phyloP scores from a whole-genome alignment of 129 eudicot genomes.

The Deinandra increscens region DNA sequence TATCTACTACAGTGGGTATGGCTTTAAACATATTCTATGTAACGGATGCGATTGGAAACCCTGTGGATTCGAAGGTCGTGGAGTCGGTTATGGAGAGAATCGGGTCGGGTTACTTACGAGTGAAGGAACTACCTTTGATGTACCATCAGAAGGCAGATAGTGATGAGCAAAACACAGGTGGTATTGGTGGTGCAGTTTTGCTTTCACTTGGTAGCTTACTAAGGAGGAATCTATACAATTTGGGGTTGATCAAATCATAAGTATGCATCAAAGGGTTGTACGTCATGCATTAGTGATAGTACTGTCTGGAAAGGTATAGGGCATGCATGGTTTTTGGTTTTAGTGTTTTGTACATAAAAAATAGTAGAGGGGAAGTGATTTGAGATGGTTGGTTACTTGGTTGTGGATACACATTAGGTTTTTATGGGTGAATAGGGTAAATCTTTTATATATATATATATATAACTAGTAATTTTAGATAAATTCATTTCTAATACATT shows the following conservation, averaged over 20 bases:
- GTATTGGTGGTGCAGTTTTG: conserved; percentile 62
- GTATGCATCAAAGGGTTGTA: conserved; percentile 10
- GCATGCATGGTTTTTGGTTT: conserved; percentile 15
- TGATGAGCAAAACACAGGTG: conserved; percentile 36
- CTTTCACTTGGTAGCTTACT: conserved; percentile 80
- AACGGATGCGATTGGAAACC: conserved; percentile 70
- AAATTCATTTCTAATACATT: conserved; percentile 18
- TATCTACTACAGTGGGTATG: conserved; percentile 58
- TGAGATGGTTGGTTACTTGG: conserved; percentile 15
- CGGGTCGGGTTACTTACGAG: conserved; percentile 55
- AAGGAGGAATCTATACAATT: conserved; percentile 70
- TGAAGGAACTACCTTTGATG: conserved; percentile 66
- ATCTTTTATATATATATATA: background rate
- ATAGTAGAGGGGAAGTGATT: conserved; percentile 17
- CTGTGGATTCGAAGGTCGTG: conserved; percentile 49
- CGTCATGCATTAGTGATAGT: background rate
- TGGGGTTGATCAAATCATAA: conserved; percentile 76
- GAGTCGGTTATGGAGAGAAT: conserved; percentile 58
- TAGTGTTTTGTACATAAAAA: conserved; percentile 20
- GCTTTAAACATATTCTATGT: conserved; percentile 64
- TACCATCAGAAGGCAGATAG: conserved; percentile 40
- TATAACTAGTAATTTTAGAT: conserved; percentile 7
- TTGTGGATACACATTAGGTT: conserved; percentile 28
- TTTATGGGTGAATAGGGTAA: conserved; percentile 9
- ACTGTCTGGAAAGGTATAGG: background rate